phyloP scores from a whole-genome alignment of 2,329 filamentous ascomycete species.

The Fusarium azukiicola region DNA sequence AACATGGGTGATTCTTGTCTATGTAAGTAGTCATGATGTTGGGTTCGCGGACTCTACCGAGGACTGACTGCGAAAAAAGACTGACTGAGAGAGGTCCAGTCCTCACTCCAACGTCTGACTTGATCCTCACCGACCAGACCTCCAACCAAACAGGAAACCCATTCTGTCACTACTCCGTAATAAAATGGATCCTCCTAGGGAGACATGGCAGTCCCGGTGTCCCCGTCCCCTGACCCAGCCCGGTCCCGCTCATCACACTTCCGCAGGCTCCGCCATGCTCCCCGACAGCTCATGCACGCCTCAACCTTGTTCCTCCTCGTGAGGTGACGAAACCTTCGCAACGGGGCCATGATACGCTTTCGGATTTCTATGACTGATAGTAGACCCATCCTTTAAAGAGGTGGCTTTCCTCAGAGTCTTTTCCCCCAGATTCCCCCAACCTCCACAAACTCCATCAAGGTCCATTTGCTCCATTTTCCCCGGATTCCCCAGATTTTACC shows the following conservation, averaged over 20 bases:
- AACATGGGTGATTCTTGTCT: not conserved
- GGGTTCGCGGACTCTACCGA: not conserved
- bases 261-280: not conserved
- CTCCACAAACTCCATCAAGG: not conserved
- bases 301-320: slow-evolving; percentile 10
- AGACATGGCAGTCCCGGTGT: not conserved
- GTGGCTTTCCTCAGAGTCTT: slow-evolving; percentile 17
- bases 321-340: not conserved
- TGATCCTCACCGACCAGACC: not conserved
- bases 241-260: slow-evolving; percentile 12
- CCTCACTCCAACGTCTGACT: not conserved
- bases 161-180: not conserved
- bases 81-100: too few relatives aligned
- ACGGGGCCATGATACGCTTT: not conserved
- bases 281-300: not conserved
- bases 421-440: slow-evolving; percentile 11
- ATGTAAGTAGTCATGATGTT: not conserved
- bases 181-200: not conserved
- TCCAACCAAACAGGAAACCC: not conserved
- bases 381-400: not conserved
- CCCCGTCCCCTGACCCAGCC: slow-evolving; percentile 1
- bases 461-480: slow-evolving; percentile 14
- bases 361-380: not conserved
- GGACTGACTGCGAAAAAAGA: not conserved
- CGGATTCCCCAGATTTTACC: slow-evolving; percentile 16